Conservation (phyloP, 306 rosid genomes). For the cucumber (Cucumis sativus) region Cucumber_9930_V3 NC_026660.2:5683001-5683500, state of each 20-base stretch:
- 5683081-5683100: neutral
- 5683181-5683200: neutral
- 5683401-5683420: too few species aligned
- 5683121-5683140: neutral
- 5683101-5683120: neutral
- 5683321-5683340: too few species aligned
- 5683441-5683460: too few species aligned
- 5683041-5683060: neutral
- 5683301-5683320: too few species aligned
- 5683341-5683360: too few species aligned
- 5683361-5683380: too few species aligned
- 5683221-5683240: neutral
- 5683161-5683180: neutral
- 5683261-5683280: neutral
- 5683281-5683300: too few species aligned
- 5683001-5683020: neutral
- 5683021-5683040: too few species aligned
- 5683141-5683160: neutral
- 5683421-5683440: too few species aligned
- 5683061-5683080: neutral
- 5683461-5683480: too few species aligned
- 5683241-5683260: neutral
- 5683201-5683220: neutral
- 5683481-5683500: too few species aligned
- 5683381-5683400: too few species aligned